Evolutionary conservation across 148 eudicot species (phyloP), one percentile per base, ranked within the genome.

Genomic region (Diospyros kaki): DNA sequence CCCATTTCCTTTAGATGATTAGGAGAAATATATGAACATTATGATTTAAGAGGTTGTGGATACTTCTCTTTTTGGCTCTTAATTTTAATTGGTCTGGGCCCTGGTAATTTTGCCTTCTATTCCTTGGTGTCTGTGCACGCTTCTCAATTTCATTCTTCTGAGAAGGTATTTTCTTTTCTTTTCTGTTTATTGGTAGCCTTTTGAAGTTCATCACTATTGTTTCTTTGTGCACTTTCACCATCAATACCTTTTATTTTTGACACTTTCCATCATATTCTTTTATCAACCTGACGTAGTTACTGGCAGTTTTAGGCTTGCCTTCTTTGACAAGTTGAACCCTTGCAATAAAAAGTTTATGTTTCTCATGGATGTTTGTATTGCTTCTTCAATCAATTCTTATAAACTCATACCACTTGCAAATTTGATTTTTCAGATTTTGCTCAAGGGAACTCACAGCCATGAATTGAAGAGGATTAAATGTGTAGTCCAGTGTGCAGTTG

Each of bases 381-480:
- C 10, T 42, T 45, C 60, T 61, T 69, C 40, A 76, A 70, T 17
- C 44, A 51, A 63, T 54, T 62, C 53, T 42, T 39, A 48, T 46
- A 42, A 10, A 39, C 39, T 58, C 44, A 39, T 56, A 50, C 53
- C 55, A 18, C 10, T 66, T 66, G 5, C n/a, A 10, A 13, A 43
- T 46, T 75, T 77, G 18, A 68, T 77, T 60, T 50, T 72, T 77
- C 92, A 95, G 98, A 89, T 95, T 82, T 85, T 95, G 83, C 85
- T 95, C 71, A 90, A 88, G 87, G 98, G 98, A 72, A 80, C 94
- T 69, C 88, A 86, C 68, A 87, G 86, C 69, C 88, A 90, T 58
- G 97, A 92, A 69, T 64, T 95, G 89, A 95, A 95, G 85, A 92
- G 80, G 84, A 86, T 95, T 71, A 95, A 95, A 81, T 79, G 86